These are phyloP conservation scores for Tetrapisispora arboricola DNA, from an alignment of 805 yeast genomes.

Conservation along the genomic window DNA sequence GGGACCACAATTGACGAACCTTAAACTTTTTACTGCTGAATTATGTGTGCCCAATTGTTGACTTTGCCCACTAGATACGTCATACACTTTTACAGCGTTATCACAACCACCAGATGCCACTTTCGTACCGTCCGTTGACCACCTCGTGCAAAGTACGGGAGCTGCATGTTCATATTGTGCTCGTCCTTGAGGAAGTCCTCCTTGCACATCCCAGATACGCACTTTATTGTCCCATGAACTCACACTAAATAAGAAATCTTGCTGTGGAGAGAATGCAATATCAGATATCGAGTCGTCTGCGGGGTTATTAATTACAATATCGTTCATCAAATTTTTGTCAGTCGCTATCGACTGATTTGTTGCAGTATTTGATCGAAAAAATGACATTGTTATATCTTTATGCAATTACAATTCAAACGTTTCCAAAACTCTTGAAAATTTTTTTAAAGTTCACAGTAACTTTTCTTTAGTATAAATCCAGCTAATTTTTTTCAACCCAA, in stretches of 20 bases:
- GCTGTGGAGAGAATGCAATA: slow-evolving; percentile 75
- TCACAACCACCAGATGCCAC: slow-evolving; percentile 87
- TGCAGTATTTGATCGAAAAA: slow-evolving; percentile 8
- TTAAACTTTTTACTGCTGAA: slow-evolving; percentile 62
- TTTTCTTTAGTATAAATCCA: no score
- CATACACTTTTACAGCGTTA: slow-evolving; percentile 75
- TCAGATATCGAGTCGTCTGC: slow-evolving; percentile 91
- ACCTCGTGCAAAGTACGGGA: slow-evolving; percentile 73
- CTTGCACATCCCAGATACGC: slow-evolving; percentile 77
- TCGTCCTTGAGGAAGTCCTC: slow-evolving; percentile 76
- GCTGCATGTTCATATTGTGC: slow-evolving; percentile 85
- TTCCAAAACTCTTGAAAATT: no score
- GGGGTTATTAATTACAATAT: slow-evolving; percentile 59
- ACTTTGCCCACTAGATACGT: slow-evolving; percentile 69
- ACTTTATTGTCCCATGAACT: slow-evolving; percentile 95
- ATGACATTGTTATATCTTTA: slow-evolving; percentile 15
- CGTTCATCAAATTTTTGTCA: slow-evolving; percentile 44
- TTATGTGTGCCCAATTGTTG: slow-evolving; percentile 82
- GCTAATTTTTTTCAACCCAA: no score
- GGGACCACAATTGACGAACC: slow-evolving; percentile 80
- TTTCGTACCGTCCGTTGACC: slow-evolving; percentile 81
- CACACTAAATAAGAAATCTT: slow-evolving; percentile 63
- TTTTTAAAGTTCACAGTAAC: no score
- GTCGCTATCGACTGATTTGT: slow-evolving; percentile 22
- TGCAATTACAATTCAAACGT: not conserved